phyloP scores from a whole-genome alignment of 164 flowering plant genomes.

The Hamamelis virginiana region DNA sequence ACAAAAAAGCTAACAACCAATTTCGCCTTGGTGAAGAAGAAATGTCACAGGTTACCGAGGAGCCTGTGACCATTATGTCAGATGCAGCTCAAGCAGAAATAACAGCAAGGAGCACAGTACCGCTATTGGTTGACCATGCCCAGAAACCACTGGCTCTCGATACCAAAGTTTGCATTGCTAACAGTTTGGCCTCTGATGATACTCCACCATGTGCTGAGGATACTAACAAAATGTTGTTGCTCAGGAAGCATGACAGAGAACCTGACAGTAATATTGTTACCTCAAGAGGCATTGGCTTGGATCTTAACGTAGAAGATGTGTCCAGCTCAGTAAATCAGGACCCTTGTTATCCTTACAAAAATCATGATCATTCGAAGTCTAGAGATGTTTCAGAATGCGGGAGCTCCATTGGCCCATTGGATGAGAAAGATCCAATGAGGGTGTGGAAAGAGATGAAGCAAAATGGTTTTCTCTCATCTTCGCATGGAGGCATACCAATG shows the following conservation, averaged over 20 bases:
- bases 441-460: slow-evolving; percentile 86
- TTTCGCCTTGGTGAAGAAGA: slow-evolving; percentile 23
- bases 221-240: slow-evolving; percentile 7
- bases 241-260: slow-evolving; percentile 16
- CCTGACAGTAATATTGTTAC: slow-evolving; percentile 11
- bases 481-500: slow-evolving; percentile 62
- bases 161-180: slow-evolving; percentile 19
- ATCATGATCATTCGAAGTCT: slow-evolving; percentile 29
- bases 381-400: slow-evolving; percentile 64
- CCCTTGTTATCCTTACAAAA: slow-evolving; percentile 33
- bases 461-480: slow-evolving; percentile 72
- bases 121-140: slow-evolving; percentile 12
- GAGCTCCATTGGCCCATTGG: slow-evolving; percentile 56
- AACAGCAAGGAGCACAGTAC: slow-evolving; percentile 13
- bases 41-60: slow-evolving; percentile 27
- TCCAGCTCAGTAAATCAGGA: slow-evolving; percentile 44
- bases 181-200: slow-evolving; percentile 8
- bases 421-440: slow-evolving; percentile 52
- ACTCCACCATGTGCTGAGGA: slow-evolving; percentile 10
- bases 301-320: slow-evolving; percentile 52
- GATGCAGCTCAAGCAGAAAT: slow-evolving; percentile 19
- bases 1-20: slow-evolving; percentile 5
- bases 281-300: slow-evolving; percentile 39
- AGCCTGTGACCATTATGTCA: slow-evolving; percentile 14
- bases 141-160: slow-evolving; percentile 33